Evolutionary conservation across 768 basidiomycete genomes (phyloP), one percentile per base, ranked within the genome.

Genomic region (Macrolepiota albuminosa): DNA sequence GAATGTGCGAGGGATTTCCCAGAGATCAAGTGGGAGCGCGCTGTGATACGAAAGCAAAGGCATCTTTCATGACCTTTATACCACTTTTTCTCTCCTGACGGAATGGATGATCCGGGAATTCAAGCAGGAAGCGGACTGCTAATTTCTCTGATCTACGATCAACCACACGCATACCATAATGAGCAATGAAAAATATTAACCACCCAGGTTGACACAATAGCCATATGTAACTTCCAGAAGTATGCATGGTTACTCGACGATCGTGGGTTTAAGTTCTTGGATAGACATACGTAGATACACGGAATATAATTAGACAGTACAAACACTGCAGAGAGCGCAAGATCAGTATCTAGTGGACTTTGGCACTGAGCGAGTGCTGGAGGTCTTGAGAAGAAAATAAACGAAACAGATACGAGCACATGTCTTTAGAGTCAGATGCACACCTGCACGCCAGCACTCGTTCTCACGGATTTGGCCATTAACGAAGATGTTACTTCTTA

Each of bases 1-100:
- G n/a, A 81, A 43, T 49, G 69, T 67, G 43, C 69, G 68, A 31
- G 75, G 61, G 24, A 76, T 54, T 60, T 75, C 73, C 72, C 73
- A 73, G 61, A 75, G 66, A 67, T 75, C 75, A 63, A 75, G 63
- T 31, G 75, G 73, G 45, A 76, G 67, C 47, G 68, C 68, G 60
- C 66, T 70, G 64, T 76, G 72, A 60, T 72, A 69, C 34, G 71
- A 68, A 48, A 77, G 67, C 9, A 71, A 58, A 60, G 72, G 71
- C 76, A 77, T 78, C 40, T 33, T 46, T 48, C 63, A 61, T 52
- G 21, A 42, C 21, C 54, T 42, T 57, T 53, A 24, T 64, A 63
- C 2, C 45, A 33, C 31, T n/a, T 60, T 60, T 49, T 49, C 39
- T 39, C 21, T 34, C 21, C 34, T 26, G 33, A 54, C 40, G 54